Base-by-base conservation (phyloP, 2,329 filamentous ascomycete species). In the Huntiella omanensis region DNA sequence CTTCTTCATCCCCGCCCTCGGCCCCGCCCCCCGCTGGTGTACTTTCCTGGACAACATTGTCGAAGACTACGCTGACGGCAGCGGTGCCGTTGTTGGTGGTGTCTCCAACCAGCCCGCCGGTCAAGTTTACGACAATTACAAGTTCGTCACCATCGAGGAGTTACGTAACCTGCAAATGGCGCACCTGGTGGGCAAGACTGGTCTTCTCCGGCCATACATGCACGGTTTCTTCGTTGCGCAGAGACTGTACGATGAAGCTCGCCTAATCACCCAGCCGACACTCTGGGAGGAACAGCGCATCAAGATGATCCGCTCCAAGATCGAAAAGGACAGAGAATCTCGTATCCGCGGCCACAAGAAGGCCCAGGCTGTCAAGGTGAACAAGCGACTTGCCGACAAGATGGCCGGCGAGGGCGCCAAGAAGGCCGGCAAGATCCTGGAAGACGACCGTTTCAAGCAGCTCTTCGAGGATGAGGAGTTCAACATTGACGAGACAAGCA, bases 171-270 rank as follows among this genome's bases (percentile, higher is more conserved):
- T 98, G 53, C 92, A 84, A 59, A 63, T 98, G 57, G 80, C 83
- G 45, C 88, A 96, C 59, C 69, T 98, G 41, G 73, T 98, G 48
- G 88, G 88, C 53, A 87, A 85, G 55, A 93, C 86, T 22, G 91
- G 83, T 57, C 66, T 96, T 15, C 67, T 98, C 36, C 74, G 88
- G 39, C 91, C 91, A 38, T 98, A 98, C 59, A 98, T 98, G 92
- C 91, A 98, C 60, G 92, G 91, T 55, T 96, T 91, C 69, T 98
- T 98, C 64, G 87, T 98, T 42, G 84, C 83, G 33, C 88, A 92
- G 55, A 85, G 87, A 57, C 65, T 98, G 19, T 96, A 98, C 60
- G 92, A 98, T 58, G 87, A 98, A 60, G 91, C 91, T 13, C 72
- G 83, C 47, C 67, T 98, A 50, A 94, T 96, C 55, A 81, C 83